Evolutionary conservation across 192 early-diverging fungal genomes (phyloP), one percentile per base, ranked within the genome.

Genomic region (Coemansia javaensis): DNA sequence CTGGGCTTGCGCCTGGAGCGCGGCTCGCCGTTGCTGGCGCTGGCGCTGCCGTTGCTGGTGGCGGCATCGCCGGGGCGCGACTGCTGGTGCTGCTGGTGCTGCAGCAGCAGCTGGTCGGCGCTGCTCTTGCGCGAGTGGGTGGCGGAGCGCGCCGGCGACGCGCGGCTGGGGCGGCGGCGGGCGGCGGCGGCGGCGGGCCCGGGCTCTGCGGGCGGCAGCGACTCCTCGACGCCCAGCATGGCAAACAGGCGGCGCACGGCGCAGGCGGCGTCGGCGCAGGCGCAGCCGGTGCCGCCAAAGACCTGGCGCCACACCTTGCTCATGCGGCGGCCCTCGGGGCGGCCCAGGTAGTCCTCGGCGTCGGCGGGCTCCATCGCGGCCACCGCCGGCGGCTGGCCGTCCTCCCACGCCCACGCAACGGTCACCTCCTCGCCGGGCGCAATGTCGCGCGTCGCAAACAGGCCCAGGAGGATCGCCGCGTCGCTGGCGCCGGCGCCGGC

Each of bases 321-420:
- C 63, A 75, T 57, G 11, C 71, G 63, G 8, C 71, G 58, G 23
- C 71, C 71, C 39, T 75, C 71, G 27, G 71, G 71, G 1, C 63
- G 53, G 1, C 47, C 54, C 40, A 75, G 34, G 17, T 75, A 75
- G 25, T 75, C 63, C 7, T 61, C 63, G 7, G 64, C 59, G 16
- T 75, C 71, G 28, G 39, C 33, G 1, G 50, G 42, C 4, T 59
- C 16, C 63, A 66, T 59, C 12, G 52, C 51, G 10, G 56, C 65
- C 35, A 75, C 59, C 7, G 58, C 64, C 0, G 71, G 71, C 40
- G 67, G 50, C 34, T 75, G 64, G 28, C 61, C 63, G 33, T 53
- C 57, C 21, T 84, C 79, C 84, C 84, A 88, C n/a, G 79, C 60
- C 86, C 86, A 88, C 11, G 71, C 79, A 7, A 86, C 31, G 5